Evolutionary conservation across 1,139 yeast genomes (phyloP).

Genomic region (Meyerozyma carpophila): DNA sequence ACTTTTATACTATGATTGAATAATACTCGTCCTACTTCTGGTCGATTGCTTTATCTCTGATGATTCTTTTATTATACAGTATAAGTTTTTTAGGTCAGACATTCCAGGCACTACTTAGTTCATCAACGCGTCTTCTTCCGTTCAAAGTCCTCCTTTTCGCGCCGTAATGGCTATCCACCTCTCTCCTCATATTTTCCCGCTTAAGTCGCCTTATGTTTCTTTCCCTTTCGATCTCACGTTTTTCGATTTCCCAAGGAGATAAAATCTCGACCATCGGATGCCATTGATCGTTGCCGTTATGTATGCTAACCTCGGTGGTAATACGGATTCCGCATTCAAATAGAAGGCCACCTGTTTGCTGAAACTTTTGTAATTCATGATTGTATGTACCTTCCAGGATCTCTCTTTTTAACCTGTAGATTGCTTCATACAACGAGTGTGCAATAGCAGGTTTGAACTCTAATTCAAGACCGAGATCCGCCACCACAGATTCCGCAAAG

Average conservation of each 20-base stretch:
- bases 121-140: slow-evolving; percentile 10
- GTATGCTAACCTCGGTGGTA: slow-evolving; percentile 40
- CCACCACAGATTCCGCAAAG: slow-evolving; percentile 77
- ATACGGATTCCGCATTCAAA: slow-evolving; percentile 43
- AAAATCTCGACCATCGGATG: slow-evolving; percentile 82
- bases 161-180: slow-evolving; percentile 30
- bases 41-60: no score
- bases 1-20: no score
- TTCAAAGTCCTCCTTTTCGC: slow-evolving; percentile 24
- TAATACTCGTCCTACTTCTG: no score
- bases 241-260: slow-evolving; percentile 90
- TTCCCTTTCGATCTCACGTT: slow-evolving; percentile 91
- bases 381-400: slow-evolving; percentile 72
- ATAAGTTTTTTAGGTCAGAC: background rate
- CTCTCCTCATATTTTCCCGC: slow-evolving; percentile 78
- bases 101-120: slow-evolving; percentile 3
- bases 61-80: background rate
- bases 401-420: slow-evolving; percentile 74
- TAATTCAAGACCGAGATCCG: slow-evolving; percentile 76
- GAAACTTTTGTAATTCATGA: slow-evolving; percentile 41
- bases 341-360: slow-evolving; percentile 38
- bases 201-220: slow-evolving; percentile 86
- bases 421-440: slow-evolving; percentile 77
- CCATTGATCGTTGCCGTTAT: slow-evolving; percentile 65
- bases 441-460: slow-evolving; percentile 92